Base-by-base conservation (phyloP, 441 rosid genomes). In the Manihot esculenta region DNA sequence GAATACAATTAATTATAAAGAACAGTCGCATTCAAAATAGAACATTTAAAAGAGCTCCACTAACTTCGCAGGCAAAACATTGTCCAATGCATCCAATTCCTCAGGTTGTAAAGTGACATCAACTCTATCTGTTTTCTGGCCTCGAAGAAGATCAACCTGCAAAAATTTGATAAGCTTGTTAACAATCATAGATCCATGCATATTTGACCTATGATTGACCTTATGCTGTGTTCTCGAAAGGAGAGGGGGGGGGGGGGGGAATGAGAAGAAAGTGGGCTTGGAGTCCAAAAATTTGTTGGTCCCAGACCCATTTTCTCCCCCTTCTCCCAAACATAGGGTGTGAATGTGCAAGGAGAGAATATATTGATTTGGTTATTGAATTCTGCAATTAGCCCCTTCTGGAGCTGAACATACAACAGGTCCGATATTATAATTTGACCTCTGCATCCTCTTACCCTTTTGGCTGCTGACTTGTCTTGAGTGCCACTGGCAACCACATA, bases 1-100 rank as follows among this genome's bases (percentile, higher is more conserved):
- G 10, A 54, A 62, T 35, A 35, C 41, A 5, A 20, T 14, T 26
- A 38, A 38, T 66, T 12, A 15, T 38, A 17, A 35, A 48, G 3
- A 30, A 27, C 49, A 17, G 42, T 9, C 10, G 26, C 20, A 13
- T 38, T 27, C 9, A 15, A 13, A 21, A 2, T 2, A 62, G 59
- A 70, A 26, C 21, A 66, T 47, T 64, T 18, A 26, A 55, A 35
- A 65, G 63, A 62, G 42, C 72, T 60, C 17, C 41, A 77, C 96
- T 90, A 79, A 95, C 98, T 93, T 95, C 33, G 98, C 94, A 73
- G 97, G 94, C 51, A 96, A 77, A 66, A 93, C 99, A 76, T 93
- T 87, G 44, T 91, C 97, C 94, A 95, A 83, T 5, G 74, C 81
- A 17, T 95, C 99, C 85, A 95, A 77, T 81, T 93, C 99, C 80